phyloP scores from a whole-genome alignment of 768 basidiomycete species.

The Tricholoma matsutake region DNA sequence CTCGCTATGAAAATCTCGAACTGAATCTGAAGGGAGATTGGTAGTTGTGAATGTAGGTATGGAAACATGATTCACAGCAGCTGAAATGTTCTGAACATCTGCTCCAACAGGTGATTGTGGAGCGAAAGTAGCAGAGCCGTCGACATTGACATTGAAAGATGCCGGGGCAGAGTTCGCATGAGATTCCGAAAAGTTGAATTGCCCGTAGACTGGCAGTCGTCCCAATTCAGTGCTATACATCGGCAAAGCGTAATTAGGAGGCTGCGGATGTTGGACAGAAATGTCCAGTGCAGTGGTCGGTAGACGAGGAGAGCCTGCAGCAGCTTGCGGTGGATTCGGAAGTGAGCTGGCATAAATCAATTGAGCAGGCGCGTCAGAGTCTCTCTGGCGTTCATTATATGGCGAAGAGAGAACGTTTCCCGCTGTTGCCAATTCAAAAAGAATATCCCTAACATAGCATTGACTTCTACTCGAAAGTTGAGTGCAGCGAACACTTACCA shows the following conservation, averaged over 20 bases:
- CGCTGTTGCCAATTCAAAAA: slow-evolving; percentile 34
- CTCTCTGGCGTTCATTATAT: slow-evolving; percentile 17
- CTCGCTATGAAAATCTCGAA: neutral
- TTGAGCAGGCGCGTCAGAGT: slow-evolving; percentile 5
- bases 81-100: neutral
- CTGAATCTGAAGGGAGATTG: neutral
- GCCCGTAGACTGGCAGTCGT: slow-evolving; percentile 45
- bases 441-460: slow-evolving; percentile 28
- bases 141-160: neutral
- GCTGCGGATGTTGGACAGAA: slow-evolving; percentile 8
- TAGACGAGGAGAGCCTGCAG: slow-evolving; percentile 28
- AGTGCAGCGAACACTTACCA: slow-evolving; percentile 26
- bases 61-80: neutral
- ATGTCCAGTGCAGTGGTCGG: slow-evolving; percentile 19
- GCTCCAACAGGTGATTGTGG: neutral
- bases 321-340: slow-evolving; percentile 13
- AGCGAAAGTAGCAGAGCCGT: neutral
- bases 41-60: neutral
- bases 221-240: slow-evolving; percentile 59
- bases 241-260: slow-evolving; percentile 39
- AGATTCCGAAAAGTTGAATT: slow-evolving; percentile 36
- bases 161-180: slow-evolving; percentile 6
- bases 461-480: neutral
- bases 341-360: neutral
- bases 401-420: slow-evolving; percentile 27